phyloP scores from a whole-genome alignment of 345 rosid species.

The Populus davidiana region DNA sequence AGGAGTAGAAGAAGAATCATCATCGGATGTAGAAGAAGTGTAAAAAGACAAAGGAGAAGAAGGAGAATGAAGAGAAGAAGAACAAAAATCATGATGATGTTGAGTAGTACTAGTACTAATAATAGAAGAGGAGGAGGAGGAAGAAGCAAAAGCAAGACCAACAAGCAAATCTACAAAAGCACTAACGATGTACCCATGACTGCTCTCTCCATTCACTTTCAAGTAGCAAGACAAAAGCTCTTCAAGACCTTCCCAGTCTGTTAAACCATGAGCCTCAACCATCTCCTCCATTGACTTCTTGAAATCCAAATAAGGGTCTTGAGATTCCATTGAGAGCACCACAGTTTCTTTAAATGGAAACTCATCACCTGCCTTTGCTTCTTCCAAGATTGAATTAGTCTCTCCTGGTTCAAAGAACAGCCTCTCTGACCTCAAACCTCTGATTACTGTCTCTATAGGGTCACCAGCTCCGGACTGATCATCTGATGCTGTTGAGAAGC shows the following conservation, averaged over 20 bases:
- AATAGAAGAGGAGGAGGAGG: not conserved
- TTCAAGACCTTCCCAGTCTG: conserved; percentile 32
- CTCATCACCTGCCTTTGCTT: conserved; percentile 8
- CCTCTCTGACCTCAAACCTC: conserved; percentile 32
- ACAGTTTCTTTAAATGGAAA: conserved; percentile 18
- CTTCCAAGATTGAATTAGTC: conserved; percentile 24
- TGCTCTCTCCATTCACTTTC: conserved; percentile 29
- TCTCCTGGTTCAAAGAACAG: conserved; percentile 32
- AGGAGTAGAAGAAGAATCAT: conserved; percentile 43
- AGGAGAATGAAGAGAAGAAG: conserved; percentile 18
- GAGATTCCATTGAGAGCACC: conserved; percentile 26
- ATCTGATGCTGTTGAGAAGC: conserved; percentile 42
- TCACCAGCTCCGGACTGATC: conserved; percentile 25
- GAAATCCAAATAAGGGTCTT: conserved; percentile 30
- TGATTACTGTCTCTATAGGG: conserved; percentile 23
- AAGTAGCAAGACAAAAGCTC: conserved; percentile 30
- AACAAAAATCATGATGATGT: not conserved
- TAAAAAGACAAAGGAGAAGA: conserved; percentile 39
- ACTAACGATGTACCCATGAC: conserved; percentile 32
- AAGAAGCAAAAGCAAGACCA: not conserved
- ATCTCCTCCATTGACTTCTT: conserved; percentile 39
- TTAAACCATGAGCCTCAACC: conserved; percentile 30
- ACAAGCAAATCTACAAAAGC: conserved; percentile 33
- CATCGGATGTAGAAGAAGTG: conserved; percentile 34
- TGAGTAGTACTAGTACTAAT: not conserved